Evolutionary conservation across 345 rosid species (phyloP).

Genomic region (Psidium guajava): DNA sequence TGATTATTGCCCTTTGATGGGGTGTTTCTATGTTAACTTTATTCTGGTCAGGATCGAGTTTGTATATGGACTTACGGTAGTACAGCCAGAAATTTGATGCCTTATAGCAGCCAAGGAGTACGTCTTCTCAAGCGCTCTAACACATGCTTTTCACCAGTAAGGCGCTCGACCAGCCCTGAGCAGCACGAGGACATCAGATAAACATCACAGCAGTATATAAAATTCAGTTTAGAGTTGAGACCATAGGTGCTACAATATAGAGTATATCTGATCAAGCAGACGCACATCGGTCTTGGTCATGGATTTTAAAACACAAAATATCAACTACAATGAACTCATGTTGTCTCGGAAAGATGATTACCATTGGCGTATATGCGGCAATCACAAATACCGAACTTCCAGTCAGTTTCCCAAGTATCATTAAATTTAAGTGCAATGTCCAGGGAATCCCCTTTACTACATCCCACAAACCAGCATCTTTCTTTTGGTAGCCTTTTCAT

Average conservation of each 20-base stretch:
- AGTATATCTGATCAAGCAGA: background rate
- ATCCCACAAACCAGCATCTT: constrained; percentile 73
- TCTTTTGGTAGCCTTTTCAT: constrained; percentile 39
- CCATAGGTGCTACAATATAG: background rate
- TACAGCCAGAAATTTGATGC: background rate
- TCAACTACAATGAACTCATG: background rate
- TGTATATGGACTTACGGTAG: background rate
- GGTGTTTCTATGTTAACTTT: background rate
- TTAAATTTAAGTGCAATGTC: constrained; percentile 39
- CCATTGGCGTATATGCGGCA: constrained; percentile 71
- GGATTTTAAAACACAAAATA: background rate
- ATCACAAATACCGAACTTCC: constrained; percentile 57
- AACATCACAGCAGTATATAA: background rate
- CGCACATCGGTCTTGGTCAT: background rate
- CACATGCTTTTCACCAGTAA: constrained; percentile 44
- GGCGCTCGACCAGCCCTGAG: constrained; percentile 64
- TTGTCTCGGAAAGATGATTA: background rate
- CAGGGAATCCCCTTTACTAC: constrained; percentile 24
- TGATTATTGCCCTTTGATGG: background rate
- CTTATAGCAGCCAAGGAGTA: background rate
- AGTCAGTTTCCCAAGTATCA: constrained; percentile 44
- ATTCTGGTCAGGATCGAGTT: background rate
- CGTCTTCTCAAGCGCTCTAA: constrained; percentile 30
- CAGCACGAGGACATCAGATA: background rate
- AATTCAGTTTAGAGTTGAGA: background rate